Base-by-base conservation (phyloP, 177 flowering plant genomes). In the Viscum album region DNA sequence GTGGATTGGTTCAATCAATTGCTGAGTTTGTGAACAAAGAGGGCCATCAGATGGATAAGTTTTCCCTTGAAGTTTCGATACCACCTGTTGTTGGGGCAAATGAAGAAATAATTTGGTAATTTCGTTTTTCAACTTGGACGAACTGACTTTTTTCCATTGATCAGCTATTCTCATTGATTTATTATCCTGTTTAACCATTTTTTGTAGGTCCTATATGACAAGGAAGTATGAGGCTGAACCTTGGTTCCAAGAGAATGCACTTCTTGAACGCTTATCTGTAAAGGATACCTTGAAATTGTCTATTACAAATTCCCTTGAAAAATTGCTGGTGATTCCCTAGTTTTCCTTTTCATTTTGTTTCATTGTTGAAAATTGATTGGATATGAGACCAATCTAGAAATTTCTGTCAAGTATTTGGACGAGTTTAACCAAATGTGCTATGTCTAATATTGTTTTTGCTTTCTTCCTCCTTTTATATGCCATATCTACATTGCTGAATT, bases 31-130 rank as follows among this genome's bases (percentile, higher is more conserved):
- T 87, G 16, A 88, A 85, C 80, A 62, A 73, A 72, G 86, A 83
- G 60, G 89, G 86, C 28, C 78, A 86, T 79, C 73, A 76, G 58
- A 71, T 80, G 65, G 86, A 83, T 76, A 69, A 82, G 34, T 89
- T 90, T 78, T 84, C 87, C 47, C 84, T 93, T 73, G 97, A 90
- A 79, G 83, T 93, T 16, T 88, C 94, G 0, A 35, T 89, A 3
- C 97, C 98, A 23, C 72, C 81, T 12, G 35, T 75, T 56, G 68
- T 85, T 35, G 28, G 68, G 35, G 92, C 82, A 58, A 89, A 85
- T 70, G 97, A 93, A 56, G 66, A 74, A 29, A 70, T 74, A 2
- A 71, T 80, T 58, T 59, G 87, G 98, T 87, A 79, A 82, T 70
- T 58, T 8, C 30, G 6, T 37, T 37, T 37, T 37, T 37, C 13